These are phyloP conservation scores for Magnusiomyces fungicola DNA, from an alignment of 1,139 yeast genomes.

Conservation along the genomic window DNA sequence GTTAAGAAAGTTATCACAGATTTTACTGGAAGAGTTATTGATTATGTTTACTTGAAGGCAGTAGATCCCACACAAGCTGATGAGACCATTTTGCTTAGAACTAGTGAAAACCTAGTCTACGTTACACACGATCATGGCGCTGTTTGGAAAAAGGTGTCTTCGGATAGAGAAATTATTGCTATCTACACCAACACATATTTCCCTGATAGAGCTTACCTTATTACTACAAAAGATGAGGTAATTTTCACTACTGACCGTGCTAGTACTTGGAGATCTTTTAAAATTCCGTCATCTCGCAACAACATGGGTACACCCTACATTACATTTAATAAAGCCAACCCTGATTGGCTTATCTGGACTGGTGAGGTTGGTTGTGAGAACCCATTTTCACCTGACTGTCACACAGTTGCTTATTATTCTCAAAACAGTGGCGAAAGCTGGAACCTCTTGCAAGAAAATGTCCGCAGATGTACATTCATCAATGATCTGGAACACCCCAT, in stretches of 20 bases:
- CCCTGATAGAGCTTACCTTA: conserved; percentile 56
- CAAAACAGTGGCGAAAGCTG: conserved; percentile 57
- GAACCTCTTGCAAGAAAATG: conserved; percentile 44
- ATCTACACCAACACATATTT: conserved; percentile 54
- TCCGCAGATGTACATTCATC: conserved; percentile 59
- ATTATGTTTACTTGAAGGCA: conserved; percentile 50
- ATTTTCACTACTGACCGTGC: conserved; percentile 67
- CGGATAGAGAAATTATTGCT: conserved; percentile 45
- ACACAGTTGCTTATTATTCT: conserved; percentile 43
- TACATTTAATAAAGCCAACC: conserved; percentile 51
- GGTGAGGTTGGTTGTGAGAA: conserved; percentile 55
- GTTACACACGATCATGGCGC: conserved; percentile 78
- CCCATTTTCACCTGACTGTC: conserved; percentile 42
- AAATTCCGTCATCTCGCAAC: conserved; percentile 46
- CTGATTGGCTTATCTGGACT: conserved; percentile 60
- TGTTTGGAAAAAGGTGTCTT: conserved; percentile 43
- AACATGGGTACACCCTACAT: conserved; percentile 35
- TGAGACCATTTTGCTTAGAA: conserved; percentile 66
- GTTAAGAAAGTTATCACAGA: conserved; percentile 17
- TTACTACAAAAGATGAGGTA: conserved; percentile 43
- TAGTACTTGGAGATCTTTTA: conserved; percentile 39
- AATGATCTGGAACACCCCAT: conserved; percentile 40
- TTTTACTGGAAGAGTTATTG: conserved; percentile 40
- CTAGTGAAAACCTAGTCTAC: conserved; percentile 44
- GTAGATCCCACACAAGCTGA: conserved; percentile 39